Conservation (phyloP, 768 basidiomycete genomes). For the Calocybe cyanea region DNA sequence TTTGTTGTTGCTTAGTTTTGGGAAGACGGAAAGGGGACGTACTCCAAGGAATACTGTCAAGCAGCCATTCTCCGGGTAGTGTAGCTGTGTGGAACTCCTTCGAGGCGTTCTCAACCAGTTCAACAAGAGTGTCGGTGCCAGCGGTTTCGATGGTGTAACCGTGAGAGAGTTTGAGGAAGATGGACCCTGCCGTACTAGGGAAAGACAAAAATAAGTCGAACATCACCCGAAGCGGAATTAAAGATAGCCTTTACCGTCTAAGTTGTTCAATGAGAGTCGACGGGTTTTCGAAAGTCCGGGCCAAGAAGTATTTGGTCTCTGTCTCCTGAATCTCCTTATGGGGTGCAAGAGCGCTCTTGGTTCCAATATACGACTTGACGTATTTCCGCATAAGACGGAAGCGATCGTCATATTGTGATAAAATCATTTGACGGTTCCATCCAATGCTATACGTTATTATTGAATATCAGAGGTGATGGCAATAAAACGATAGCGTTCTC, state of each 20-base stretch:
- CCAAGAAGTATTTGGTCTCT: conserved; percentile 15
- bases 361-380: conserved; percentile 14
- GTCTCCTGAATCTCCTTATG: conserved; percentile 11
- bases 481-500: neutral
- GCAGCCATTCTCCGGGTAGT: conserved; percentile 13
- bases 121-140: conserved; percentile 8
- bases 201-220: conserved; percentile 13
- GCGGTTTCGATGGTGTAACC: conserved; percentile 15
- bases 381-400: conserved; percentile 19
- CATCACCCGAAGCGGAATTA: conserved; percentile 1
- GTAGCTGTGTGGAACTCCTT: conserved; percentile 13
- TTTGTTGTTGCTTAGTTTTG: too few relatives aligned
- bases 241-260: conserved; percentile 5
- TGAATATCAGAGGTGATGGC: neutral
- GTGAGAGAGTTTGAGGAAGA: conserved; percentile 17
- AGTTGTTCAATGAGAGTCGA: conserved; percentile 11
- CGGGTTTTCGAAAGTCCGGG: conserved; percentile 11
- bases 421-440: conserved; percentile 18
- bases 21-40: neutral
- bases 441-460: conserved; percentile 8
- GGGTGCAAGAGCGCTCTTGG: conserved; percentile 10
- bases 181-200: conserved; percentile 12
- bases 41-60: conserved; percentile 14
- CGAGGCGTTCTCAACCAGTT: conserved; percentile 11
- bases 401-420: conserved; percentile 16